Conservation (phyloP, 495 filamentous ascomycete species). For the Neurospora sp. region DNA sequence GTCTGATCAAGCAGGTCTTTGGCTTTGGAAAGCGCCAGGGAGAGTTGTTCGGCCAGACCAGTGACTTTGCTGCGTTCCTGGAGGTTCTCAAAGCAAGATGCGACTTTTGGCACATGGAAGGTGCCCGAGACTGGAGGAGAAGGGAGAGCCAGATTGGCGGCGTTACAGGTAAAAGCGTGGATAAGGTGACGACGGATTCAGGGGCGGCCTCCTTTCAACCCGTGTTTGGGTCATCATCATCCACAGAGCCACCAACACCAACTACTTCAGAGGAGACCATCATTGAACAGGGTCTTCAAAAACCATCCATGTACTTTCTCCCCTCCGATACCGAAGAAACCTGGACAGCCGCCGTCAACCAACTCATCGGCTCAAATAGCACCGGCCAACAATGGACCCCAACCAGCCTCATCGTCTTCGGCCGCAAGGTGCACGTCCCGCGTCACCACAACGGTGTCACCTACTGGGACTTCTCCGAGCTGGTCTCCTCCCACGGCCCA, state of each 20-base stretch:
- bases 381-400: conserved; percentile 32
- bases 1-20: conserved; percentile 36
- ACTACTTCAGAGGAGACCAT: neutral
- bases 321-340: conserved; percentile 10
- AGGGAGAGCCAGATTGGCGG: conserved; percentile 25
- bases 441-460: conserved; percentile 35
- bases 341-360: conserved; percentile 3
- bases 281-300: neutral
- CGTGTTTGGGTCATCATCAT: neutral
- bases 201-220: neutral
- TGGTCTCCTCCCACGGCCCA: conserved; percentile 51
- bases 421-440: conserved; percentile 44
- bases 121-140: conserved; percentile 54
- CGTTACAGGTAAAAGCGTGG: neutral
- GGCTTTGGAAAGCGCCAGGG: conserved; percentile 21
- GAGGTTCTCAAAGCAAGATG: conserved; percentile 58
- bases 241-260: neutral
- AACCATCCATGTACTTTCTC: conserved; percentile 26
- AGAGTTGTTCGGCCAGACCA: conserved; percentile 39
- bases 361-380: neutral
- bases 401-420: conserved; percentile 45
- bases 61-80: conserved; percentile 57
- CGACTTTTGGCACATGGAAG: conserved; percentile 64
- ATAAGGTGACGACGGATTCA: conserved; percentile 1
- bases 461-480: conserved; percentile 48